Conservation (phyloP, 192 early-diverging fungal species). For the Coemansia furcata region DNA sequence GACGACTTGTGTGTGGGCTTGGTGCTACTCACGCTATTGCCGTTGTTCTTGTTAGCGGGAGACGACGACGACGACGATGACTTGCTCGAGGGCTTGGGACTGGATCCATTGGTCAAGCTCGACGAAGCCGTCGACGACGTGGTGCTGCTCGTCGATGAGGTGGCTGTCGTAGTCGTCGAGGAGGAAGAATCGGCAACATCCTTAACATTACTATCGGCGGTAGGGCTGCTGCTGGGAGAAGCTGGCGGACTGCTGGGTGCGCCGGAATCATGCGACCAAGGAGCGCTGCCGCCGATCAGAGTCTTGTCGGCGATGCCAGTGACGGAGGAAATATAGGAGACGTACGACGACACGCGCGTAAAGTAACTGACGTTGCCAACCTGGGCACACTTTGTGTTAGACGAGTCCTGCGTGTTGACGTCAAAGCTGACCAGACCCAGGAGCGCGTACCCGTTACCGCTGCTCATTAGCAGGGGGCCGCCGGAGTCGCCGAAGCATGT, state of each 20-base stretch:
- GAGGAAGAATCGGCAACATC: background rate
- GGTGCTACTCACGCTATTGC: background rate
- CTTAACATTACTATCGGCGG: background rate
- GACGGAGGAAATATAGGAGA: conserved; percentile 38
- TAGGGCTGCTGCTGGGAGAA: background rate
- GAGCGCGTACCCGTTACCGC: conserved; percentile 28
- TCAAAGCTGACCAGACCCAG: conserved; percentile 52
- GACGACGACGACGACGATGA: background rate
- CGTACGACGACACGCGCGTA: conserved; percentile 46
- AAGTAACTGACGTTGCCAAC: conserved; percentile 50
- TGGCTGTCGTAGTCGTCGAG: background rate
- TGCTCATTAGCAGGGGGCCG: conserved; percentile 40
- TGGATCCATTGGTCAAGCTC: background rate
- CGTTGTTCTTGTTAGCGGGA: background rate
- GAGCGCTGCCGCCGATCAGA: conserved; percentile 17
- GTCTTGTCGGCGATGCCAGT: conserved; percentile 29
- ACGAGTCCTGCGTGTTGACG: conserved; percentile 44
- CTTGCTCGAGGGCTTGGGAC: conserved; percentile 2
- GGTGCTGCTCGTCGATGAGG: background rate
- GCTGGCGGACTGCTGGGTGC: background rate
- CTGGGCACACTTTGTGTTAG: conserved; percentile 41
- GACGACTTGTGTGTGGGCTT: background rate
- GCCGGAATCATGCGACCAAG: conserved; percentile 9
- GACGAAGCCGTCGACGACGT: background rate
- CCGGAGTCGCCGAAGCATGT: conserved; percentile 54